Evolutionary conservation across 2,329 filamentous ascomycete genomes (phyloP).

Genomic region (Fusarium robinianum): DNA sequence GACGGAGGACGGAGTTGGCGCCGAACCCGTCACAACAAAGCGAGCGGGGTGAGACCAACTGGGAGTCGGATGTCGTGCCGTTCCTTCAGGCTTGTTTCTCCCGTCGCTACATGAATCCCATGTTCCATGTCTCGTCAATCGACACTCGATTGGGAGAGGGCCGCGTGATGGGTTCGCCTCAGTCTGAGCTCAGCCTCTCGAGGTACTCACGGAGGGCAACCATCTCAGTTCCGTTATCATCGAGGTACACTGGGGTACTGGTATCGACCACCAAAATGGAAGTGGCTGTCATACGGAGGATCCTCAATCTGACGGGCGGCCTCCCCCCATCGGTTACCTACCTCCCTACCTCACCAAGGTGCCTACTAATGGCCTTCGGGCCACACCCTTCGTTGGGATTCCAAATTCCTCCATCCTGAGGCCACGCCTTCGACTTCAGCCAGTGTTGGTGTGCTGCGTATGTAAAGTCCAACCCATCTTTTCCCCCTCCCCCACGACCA

Average conservation of each 20-base stretch:
- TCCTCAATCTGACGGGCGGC: conserved; percentile 13
- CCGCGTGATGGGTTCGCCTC: conserved; percentile 7
- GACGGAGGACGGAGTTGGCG: no score
- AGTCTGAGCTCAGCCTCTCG: conserved; percentile 3
- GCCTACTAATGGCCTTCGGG: no score
- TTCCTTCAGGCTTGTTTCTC: background rate
- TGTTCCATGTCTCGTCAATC: conserved; percentile 5
- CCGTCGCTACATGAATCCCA: conserved; percentile 4
- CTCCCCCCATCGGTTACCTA: no score
- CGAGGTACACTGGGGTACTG: no score
- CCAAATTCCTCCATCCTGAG: no score
- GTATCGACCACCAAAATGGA: no score
- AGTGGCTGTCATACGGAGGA: conserved; percentile 3
- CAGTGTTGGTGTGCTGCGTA: conserved; percentile 1
- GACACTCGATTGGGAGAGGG: background rate
- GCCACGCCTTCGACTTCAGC: conserved; percentile 2
- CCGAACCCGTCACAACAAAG: no score
- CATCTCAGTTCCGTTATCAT: no score
- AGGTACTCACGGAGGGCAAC: no score
- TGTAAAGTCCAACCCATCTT: conserved; percentile 5
- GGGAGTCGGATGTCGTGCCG: background rate
- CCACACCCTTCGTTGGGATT: background rate
- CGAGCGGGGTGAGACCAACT: background rate
- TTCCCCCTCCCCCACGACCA: conserved; percentile 24
- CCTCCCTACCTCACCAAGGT: no score